Evolutionary conservation across 352 stramenopile species (phyloP).

Genomic region (Peronosclerospora sorghi): DNA sequence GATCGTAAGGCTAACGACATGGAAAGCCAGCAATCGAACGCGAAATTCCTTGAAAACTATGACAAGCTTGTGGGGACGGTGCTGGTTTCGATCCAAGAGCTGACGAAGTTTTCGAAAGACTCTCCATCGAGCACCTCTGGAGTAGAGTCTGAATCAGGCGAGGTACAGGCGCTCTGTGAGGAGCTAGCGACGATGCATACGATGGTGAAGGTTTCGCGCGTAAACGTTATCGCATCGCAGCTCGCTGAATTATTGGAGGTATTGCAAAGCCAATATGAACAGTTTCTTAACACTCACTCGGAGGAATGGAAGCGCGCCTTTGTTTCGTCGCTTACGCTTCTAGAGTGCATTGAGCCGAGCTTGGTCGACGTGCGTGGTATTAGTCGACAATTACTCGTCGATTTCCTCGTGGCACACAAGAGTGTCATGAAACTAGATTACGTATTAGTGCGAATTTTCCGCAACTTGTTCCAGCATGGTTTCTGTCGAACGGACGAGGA

Average conservation of each 20-base stretch:
- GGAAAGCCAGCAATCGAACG: conserved; percentile 19
- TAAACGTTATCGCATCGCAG: conserved; percentile 61
- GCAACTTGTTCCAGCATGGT: conserved; percentile 92
- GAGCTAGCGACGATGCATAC: conserved; percentile 36
- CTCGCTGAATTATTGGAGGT: conserved; percentile 33
- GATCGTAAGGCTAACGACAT: conserved; percentile 2
- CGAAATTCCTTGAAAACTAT: conserved; percentile 38
- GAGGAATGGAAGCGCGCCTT: conserved; percentile 25
- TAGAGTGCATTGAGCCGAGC: conserved; percentile 53
- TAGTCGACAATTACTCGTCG: conserved; percentile 65
- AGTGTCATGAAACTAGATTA: conserved; percentile 93
- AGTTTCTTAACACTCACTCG: conserved; percentile 19
- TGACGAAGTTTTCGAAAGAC: conserved; percentile 41
- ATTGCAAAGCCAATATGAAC: conserved; percentile 38
- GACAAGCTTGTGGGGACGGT: conserved; percentile 69
- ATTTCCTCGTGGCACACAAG: conserved; percentile 81
- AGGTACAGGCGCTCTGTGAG: conserved; percentile 29
- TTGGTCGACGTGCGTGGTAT: conserved; percentile 60
- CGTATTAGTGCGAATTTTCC: conserved; percentile 92
- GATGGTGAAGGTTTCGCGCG: conserved; percentile 54
- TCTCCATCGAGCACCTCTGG: neutral
- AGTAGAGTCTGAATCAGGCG: conserved; percentile 10
- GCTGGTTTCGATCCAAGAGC: conserved; percentile 68
- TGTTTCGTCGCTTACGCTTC: conserved; percentile 30
- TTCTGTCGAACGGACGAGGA: conserved; percentile 89